phyloP scores from a whole-genome alignment of 1,139 yeast species.

The Sugiyamaella castrensis region DNA sequence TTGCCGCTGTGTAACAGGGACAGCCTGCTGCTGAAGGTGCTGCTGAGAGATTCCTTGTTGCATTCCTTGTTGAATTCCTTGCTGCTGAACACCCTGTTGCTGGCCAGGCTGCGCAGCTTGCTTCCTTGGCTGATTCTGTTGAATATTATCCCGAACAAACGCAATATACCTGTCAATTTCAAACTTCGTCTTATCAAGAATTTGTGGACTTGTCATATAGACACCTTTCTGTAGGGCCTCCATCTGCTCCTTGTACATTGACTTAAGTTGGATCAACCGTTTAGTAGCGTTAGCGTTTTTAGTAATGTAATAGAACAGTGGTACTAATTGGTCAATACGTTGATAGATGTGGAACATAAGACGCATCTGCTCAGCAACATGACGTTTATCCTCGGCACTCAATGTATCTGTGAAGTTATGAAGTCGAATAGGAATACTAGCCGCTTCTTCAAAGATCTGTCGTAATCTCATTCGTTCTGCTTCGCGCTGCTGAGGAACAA shows the following conservation, averaged over 20 bases:
- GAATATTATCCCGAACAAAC: constrained; percentile 58
- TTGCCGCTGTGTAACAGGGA: background rate
- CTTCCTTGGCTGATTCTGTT: constrained; percentile 18
- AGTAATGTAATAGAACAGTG: constrained; percentile 72
- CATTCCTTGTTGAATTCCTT: constrained; percentile 1
- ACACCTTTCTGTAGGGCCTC: constrained; percentile 63
- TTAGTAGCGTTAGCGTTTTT: constrained; percentile 72
- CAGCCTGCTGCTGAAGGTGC: background rate
- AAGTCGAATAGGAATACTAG: constrained; percentile 61
- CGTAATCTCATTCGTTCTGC: constrained; percentile 56
- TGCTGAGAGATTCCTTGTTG: constrained; percentile 6
- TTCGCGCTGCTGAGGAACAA: constrained; percentile 28
- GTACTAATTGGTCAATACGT: constrained; percentile 70
- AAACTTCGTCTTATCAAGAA: constrained; percentile 63
- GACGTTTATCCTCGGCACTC: constrained; percentile 60
- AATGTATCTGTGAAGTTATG: constrained; percentile 62
- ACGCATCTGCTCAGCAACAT: constrained; percentile 57
- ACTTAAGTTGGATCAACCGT: constrained; percentile 71
- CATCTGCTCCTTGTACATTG: constrained; percentile 72
- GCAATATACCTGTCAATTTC: constrained; percentile 75
- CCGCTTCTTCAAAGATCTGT: constrained; percentile 64
- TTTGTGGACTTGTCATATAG: constrained; percentile 64
- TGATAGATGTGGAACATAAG: constrained; percentile 61
- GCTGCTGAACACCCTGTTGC: constrained; percentile 7
- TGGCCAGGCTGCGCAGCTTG: constrained; percentile 14